A percentile compares a stretch with the other conserved stretches of the same genome.
phyloP scores from a whole-genome alignment of 1,284 basidiomycete species.

The Cryptococcus amylolentus region DNA sequence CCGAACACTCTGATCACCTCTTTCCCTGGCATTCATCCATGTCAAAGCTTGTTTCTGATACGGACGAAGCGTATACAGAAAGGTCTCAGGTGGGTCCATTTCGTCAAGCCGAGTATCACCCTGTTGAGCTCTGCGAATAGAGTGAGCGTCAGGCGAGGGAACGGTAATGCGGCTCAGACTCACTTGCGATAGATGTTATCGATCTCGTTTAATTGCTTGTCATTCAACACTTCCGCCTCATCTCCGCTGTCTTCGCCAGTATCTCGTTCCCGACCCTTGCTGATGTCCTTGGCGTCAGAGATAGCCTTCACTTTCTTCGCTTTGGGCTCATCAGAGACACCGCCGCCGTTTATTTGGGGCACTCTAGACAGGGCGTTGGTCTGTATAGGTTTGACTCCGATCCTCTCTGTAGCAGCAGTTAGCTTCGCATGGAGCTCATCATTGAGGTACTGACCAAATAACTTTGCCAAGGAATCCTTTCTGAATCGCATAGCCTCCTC shows the following conservation, averaged over 20 bases:
- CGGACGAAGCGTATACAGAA: slow-evolving; percentile 71
- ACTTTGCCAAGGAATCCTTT: slow-evolving; percentile 42
- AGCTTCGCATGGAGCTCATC: not conserved
- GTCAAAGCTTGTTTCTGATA: slow-evolving; percentile 93
- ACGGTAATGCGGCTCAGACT: slow-evolving; percentile 8
- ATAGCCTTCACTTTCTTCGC: not conserved
- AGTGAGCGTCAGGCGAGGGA: not conserved
- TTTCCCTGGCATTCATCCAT: slow-evolving; percentile 93
- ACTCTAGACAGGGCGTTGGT: slow-evolving; percentile 46
- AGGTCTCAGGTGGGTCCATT: slow-evolving; percentile 77
- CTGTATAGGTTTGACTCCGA: slow-evolving; percentile 44
- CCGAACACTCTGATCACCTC: slow-evolving; percentile 64
- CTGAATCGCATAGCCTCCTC: slow-evolving; percentile 47
- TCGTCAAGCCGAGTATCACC: slow-evolving; percentile 72
- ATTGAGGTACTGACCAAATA: slow-evolving; percentile 38
- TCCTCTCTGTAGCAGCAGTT: slow-evolving; percentile 31
- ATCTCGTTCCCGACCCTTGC: slow-evolving; percentile 29
- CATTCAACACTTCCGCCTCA: slow-evolving; percentile 65
- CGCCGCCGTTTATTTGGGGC: not conserved
- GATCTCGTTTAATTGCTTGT: slow-evolving; percentile 61
- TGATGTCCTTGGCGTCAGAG: slow-evolving; percentile 17
- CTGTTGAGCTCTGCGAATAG: slow-evolving; percentile 65
- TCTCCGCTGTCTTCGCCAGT: slow-evolving; percentile 55
- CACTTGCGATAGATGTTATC: slow-evolving; percentile 77
- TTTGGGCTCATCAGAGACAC: not conserved